phyloP scores from a whole-genome alignment of 495 filamentous ascomycete species.

The Aspergillus kassunensis region DNA sequence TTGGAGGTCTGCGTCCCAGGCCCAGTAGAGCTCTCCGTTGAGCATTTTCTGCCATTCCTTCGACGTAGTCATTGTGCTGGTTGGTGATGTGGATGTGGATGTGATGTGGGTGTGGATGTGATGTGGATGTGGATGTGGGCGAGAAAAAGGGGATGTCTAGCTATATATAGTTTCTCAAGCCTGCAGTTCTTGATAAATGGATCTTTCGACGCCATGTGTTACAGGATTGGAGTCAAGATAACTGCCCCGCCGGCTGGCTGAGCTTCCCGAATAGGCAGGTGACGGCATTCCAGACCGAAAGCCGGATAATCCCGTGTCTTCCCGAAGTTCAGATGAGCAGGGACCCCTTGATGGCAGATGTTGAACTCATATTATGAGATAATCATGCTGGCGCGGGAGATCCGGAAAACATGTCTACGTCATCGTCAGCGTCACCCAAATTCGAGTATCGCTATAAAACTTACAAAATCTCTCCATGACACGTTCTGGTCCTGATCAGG shows the following conservation, averaged over 20 bases:
- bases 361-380: constrained; percentile 20
- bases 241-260: constrained; percentile 4
- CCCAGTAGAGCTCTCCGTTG: constrained; percentile 41
- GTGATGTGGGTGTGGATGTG: neutral
- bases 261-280: constrained; percentile 14
- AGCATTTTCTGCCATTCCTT: constrained; percentile 38
- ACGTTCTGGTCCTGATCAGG: constrained; percentile 27
- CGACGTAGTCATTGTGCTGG: constrained; percentile 24
- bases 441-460: constrained; percentile 14
- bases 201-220: no score
- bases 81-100: no score
- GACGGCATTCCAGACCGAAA: neutral
- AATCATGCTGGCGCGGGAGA: constrained; percentile 21
- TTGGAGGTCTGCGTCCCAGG: constrained; percentile 49
- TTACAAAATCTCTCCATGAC: constrained; percentile 36
- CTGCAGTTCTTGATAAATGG: no score
- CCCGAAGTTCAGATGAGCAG: neutral
- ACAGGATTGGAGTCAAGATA: no score
- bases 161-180: neutral
- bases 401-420: constrained; percentile 17
- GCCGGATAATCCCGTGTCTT: neutral
- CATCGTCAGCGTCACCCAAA: no score
- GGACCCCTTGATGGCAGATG: no score
- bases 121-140: no score
- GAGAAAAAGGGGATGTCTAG: neutral